Percentiles rank a stretch among this genome's conserved stretches.
Evolutionary conservation across 257 asterid species (phyloP).

Genomic region (Vinca minor): DNA sequence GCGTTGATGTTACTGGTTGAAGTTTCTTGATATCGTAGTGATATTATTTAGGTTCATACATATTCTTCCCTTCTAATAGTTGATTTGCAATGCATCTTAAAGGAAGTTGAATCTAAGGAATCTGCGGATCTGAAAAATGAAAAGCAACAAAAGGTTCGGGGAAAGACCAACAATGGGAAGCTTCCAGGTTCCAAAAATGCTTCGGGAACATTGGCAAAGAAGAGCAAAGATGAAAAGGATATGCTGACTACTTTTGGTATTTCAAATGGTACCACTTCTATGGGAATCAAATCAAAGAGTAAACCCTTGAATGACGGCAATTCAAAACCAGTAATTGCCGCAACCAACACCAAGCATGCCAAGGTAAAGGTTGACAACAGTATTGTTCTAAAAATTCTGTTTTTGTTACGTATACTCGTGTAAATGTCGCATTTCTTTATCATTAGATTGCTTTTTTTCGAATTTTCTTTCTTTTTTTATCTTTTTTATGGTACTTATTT

Average conservation of each 20-base stretch:
- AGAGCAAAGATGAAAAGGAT: slow-evolving; percentile 27
- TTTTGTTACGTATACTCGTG: not conserved
- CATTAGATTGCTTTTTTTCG: slow-evolving; percentile 3
- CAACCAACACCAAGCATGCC: slow-evolving; percentile 13
- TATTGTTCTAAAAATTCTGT: not conserved
- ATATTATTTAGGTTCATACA: not conserved
- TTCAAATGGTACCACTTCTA: slow-evolving; percentile 22
- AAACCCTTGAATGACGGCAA: slow-evolving; percentile 25
- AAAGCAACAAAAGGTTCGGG: slow-evolving; percentile 17
- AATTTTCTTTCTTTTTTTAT: not conserved
- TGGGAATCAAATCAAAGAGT: slow-evolving; percentile 20
- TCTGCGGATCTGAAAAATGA: slow-evolving; percentile 16
- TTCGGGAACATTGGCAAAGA: slow-evolving; percentile 12
- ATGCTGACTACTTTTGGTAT: slow-evolving; percentile 13
- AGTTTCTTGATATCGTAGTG: not conserved
- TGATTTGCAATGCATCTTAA: not conserved
- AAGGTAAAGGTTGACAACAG: slow-evolving; percentile 16
- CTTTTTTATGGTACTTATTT: slow-evolving; percentile 11
- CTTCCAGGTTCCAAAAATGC: slow-evolving; percentile 20
- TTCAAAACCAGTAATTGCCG: slow-evolving; percentile 17
- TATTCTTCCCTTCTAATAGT: not conserved
- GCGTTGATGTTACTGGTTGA: not conserved
- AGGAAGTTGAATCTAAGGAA: slow-evolving; percentile 20
- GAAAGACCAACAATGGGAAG: slow-evolving; percentile 24
- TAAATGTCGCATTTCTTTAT: not conserved